Conservation (phyloP, 176 grass and related monocot species). For the barley (Hordeum vulgare) region MorexV3_pseudomolecules_assembly NC_058522.1:357591389-357591888, state of each 20-base stretch:
- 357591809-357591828: conserved; percentile 86
- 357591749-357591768: conserved; percentile 65
- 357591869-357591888: conserved; percentile 2
- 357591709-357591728: conserved; percentile 60
- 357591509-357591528: neutral
- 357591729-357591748: conserved; percentile 67
- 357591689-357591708: conserved; percentile 47
- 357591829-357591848: conserved; percentile 79
- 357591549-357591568: conserved; percentile 3
- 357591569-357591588: neutral
- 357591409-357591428: neutral
- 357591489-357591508: neutral
- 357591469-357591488: neutral
- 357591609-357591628: neutral
- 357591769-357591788: conserved; percentile 91
- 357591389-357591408: neutral
- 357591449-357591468: neutral
- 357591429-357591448: neutral
- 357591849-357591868: conserved; percentile 36
- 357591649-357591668: neutral
- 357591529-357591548: neutral
- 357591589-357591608: neutral
- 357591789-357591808: conserved; percentile 89
- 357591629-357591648: neutral
- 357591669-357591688: neutral